Percentiles rank a stretch among this genome's conserved stretches.
phyloP scores from a whole-genome alignment of 2,329 filamentous ascomycete species.

The Aspergillus ustus region DNA sequence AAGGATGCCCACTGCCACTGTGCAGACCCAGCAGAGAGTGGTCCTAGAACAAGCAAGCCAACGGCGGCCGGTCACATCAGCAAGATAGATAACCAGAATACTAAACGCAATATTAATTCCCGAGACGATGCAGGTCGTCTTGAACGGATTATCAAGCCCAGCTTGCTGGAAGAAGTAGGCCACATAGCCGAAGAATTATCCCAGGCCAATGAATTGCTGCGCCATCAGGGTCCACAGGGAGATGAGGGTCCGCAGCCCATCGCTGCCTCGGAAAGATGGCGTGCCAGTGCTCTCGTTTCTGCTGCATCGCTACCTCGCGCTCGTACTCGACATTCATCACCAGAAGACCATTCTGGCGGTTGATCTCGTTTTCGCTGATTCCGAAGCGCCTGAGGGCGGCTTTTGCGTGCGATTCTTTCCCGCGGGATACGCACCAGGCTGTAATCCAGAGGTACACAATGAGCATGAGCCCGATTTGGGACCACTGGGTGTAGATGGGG shows the following conservation, averaged over 20 bases:
- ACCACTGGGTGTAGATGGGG: conserved; percentile 18
- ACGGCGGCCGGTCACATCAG: background rate
- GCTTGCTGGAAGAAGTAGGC: conserved; percentile 28
- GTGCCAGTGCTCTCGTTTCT: conserved; percentile 19
- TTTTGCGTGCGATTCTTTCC: conserved; percentile 5
- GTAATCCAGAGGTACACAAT: conserved; percentile 7
- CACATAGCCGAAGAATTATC: conserved; percentile 22
- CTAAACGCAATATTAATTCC: conserved; percentile 13
- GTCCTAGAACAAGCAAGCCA: conserved; percentile 17
- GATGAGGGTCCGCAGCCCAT: conserved; percentile 18
- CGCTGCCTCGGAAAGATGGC: conserved; percentile 14
- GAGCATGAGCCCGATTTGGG: conserved; percentile 14
- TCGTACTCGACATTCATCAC: conserved; percentile 12
- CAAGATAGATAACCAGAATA: conserved; percentile 1
- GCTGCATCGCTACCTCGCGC: conserved; percentile 8
- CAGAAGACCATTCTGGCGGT: background rate
- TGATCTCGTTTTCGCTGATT: too few species aligned
- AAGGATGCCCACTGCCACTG: conserved; percentile 11
- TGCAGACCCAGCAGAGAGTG: conserved; percentile 12
- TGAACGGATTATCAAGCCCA: conserved; percentile 19
- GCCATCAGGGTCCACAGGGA: conserved; percentile 20
- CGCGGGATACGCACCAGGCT: conserved; percentile 10
- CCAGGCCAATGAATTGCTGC: conserved; percentile 25
- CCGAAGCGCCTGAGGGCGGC: background rate
- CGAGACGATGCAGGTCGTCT: conserved; percentile 15